phyloP scores from a whole-genome alignment of 805 yeast species.

The Kluyveromyces nonfermentans region DNA sequence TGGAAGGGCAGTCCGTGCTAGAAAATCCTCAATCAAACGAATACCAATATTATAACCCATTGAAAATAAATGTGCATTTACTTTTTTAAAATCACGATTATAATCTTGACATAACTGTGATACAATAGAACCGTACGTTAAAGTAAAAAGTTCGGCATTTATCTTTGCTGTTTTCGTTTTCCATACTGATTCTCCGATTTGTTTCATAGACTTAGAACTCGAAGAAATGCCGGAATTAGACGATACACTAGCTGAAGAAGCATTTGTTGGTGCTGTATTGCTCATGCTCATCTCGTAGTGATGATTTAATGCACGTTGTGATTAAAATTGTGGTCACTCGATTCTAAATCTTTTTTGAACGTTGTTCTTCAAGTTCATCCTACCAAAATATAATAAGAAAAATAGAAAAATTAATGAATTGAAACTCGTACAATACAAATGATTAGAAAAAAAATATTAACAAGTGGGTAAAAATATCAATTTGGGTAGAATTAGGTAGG shows the following conservation, averaged over 20 bases:
- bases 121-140: constrained; percentile 91
- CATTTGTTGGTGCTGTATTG: too few species aligned
- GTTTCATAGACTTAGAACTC: constrained; percentile 18
- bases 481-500: too few species aligned
- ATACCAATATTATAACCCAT: constrained; percentile 97
- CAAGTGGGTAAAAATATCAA: too few species aligned
- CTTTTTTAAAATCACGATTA: constrained; percentile 63
- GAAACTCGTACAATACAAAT: too few species aligned
- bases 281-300: too few species aligned
- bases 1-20: constrained; percentile 78
- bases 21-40: constrained; percentile 82
- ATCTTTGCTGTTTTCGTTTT: constrained; percentile 79
- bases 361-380: too few species aligned
- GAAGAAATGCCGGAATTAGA: neutral
- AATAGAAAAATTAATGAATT: too few species aligned
- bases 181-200: constrained; percentile 85
- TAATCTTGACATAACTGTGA: constrained; percentile 83
- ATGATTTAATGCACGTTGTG: too few species aligned
- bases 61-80: constrained; percentile 72
- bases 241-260: neutral
- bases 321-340: too few species aligned
- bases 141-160: constrained; percentile 86
- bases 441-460: too few species aligned
- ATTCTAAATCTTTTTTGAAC: too few species aligned
- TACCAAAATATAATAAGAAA: too few species aligned